These are phyloP conservation scores for Thalassiosira profunda DNA, from an alignment of 108 stramenopile genomes.

Conservation along the genomic window DNA sequence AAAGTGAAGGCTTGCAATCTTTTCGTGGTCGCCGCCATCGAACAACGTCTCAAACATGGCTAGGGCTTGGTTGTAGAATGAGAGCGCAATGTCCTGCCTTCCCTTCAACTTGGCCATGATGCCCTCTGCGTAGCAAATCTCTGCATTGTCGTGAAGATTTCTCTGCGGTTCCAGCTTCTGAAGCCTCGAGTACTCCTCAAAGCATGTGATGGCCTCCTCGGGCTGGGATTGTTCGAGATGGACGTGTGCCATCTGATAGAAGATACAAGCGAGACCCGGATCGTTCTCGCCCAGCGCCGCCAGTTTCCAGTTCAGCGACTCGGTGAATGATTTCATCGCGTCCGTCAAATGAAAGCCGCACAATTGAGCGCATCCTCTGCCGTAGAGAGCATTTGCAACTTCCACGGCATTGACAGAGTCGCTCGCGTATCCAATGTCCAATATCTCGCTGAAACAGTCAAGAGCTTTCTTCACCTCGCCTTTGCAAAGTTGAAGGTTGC, in stretches of 20 bases:
- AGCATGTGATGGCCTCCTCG: constrained; percentile 38
- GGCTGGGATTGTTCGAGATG: constrained; percentile 36
- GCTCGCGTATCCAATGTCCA: constrained; percentile 44
- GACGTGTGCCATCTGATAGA: constrained; percentile 56
- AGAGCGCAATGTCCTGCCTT: constrained; percentile 29
- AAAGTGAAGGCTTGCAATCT: constrained; percentile 47
- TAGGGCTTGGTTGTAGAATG: constrained; percentile 38
- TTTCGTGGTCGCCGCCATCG: constrained; percentile 33
- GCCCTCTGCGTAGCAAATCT: constrained; percentile 47
- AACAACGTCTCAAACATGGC: constrained; percentile 48
- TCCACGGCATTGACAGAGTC: constrained; percentile 41
- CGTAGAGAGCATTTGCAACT: constrained; percentile 53
- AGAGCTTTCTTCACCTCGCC: constrained; percentile 41
- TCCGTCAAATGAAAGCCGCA: constrained; percentile 37
- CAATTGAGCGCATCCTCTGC: constrained; percentile 51
- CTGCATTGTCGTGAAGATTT: constrained; percentile 45
- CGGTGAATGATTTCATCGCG: constrained; percentile 55
- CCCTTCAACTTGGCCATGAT: constrained; percentile 45
- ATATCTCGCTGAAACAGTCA: constrained; percentile 45
- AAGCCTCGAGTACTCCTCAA: constrained; percentile 43
- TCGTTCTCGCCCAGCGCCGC: constrained; percentile 45
- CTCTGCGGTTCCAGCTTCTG: constrained; percentile 35
- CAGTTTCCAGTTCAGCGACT: constrained; percentile 53
- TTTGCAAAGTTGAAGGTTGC: constrained; percentile 42
- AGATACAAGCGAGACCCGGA: constrained; percentile 51